phyloP scores from a whole-genome alignment of 257 asterid species.

The Solanum dulcamara region DNA sequence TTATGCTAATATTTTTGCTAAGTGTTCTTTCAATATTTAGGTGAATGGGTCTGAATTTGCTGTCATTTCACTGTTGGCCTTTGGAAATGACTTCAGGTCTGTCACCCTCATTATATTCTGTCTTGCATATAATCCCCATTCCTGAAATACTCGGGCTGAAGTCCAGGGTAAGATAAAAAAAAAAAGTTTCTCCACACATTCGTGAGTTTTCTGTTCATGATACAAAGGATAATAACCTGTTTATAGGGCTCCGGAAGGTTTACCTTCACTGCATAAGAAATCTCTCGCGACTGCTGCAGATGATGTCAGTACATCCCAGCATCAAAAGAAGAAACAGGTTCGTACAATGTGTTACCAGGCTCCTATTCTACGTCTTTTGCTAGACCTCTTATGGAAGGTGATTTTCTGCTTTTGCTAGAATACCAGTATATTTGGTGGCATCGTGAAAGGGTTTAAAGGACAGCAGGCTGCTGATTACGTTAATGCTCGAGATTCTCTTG shows the following conservation, averaged over 20 bases:
- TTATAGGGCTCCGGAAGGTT: conserved; percentile 42
- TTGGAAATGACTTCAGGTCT: conserved; percentile 71
- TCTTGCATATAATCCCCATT: neutral
- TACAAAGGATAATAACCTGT: conserved; percentile 4
- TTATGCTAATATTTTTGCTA: neutral
- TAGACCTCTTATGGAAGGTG: conserved; percentile 4
- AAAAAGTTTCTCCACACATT: neutral
- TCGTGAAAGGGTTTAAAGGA: conserved; percentile 59
- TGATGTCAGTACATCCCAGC: conserved; percentile 29
- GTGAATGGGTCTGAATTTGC: conserved; percentile 79
- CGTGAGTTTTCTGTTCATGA: neutral
- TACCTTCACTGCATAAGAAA: conserved; percentile 72
- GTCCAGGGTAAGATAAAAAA: neutral
- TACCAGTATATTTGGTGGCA: conserved; percentile 57
- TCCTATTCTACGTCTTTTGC: conserved; percentile 1
- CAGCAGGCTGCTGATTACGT: conserved; percentile 21
- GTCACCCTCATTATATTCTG: conserved; percentile 9
- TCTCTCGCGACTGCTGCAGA: conserved; percentile 56
- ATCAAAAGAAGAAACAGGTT: conserved; percentile 55
- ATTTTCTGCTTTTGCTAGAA: conserved; percentile 29
- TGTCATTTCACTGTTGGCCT: conserved; percentile 59
- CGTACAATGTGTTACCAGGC: neutral
- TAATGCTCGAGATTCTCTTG: conserved; percentile 42
- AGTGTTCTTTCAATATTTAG: conserved; percentile 20
- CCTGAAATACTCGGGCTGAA: neutral